Evolutionary conservation across 148 eudicot genomes (phyloP).

Genomic region (Fallopia convolvulus): DNA sequence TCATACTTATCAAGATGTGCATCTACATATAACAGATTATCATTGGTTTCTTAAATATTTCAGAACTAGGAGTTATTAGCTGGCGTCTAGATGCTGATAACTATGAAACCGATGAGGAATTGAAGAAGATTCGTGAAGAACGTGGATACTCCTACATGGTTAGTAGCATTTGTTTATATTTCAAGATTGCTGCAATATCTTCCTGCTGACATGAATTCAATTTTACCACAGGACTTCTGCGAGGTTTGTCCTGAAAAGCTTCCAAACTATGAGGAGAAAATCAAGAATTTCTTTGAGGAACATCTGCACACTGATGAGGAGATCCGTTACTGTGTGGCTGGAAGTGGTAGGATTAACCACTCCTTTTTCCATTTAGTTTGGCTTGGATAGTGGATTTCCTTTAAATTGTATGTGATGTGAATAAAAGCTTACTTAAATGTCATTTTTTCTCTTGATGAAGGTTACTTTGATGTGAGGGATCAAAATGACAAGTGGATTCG

Average conservation of each 20-base stretch:
- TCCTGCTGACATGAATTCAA: neutral
- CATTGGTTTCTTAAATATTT: slow-evolving; percentile 3
- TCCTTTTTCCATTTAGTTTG: neutral
- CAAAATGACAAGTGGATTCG: slow-evolving; percentile 83
- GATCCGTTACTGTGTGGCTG: slow-evolving; percentile 88
- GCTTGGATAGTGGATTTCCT: neutral
- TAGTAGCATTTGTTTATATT: slow-evolving; percentile 13
- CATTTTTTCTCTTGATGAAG: slow-evolving; percentile 26
- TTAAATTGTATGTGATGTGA: neutral
- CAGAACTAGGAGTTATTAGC: slow-evolving; percentile 87
- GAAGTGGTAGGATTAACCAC: slow-evolving; percentile 56
- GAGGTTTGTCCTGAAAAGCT: slow-evolving; percentile 88
- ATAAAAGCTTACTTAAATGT: neutral
- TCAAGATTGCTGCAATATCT: neutral
- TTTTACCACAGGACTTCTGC: slow-evolving; percentile 49
- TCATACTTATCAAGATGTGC: neutral
- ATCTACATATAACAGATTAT: neutral
- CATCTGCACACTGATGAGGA: slow-evolving; percentile 99
- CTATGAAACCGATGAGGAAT: slow-evolving; percentile 80
- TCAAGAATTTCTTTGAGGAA: slow-evolving; percentile 80
- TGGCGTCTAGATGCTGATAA: slow-evolving; percentile 92
- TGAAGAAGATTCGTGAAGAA: slow-evolving; percentile 75
- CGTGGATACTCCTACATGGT: slow-evolving; percentile 92
- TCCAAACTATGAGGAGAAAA: slow-evolving; percentile 83
- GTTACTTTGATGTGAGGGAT: slow-evolving; percentile 97